Base-by-base conservation (phyloP, 2,329 filamentous ascomycete species). In the Neoarthrinium moseri region DNA sequence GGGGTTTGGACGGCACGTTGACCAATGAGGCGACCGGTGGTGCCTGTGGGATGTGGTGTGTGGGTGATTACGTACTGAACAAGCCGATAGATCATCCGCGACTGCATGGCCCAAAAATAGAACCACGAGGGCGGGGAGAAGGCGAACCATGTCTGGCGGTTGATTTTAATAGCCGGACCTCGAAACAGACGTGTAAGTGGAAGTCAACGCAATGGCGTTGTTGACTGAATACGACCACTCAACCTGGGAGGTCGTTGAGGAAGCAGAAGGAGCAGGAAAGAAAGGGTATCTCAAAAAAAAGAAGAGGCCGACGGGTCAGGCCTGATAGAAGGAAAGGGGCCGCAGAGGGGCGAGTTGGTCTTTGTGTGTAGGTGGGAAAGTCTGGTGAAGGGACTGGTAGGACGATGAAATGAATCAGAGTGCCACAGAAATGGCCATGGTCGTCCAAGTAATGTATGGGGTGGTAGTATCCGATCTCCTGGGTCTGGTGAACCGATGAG, bases 71-170 rank as follows among this genome's bases (percentile, higher is more conserved):
- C 41, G 21, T 44, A 44, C 41, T 20, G 41, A 35, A 20, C 41
- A 44, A 26, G 41, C 30, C 18, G 21, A 27, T 4, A 37, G 21
- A 40, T 26, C 37, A 40, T 40, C 24, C 30, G 41, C 41, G 27
- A 20, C 33, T 35, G 41, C 41, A 37, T 23, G 33, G 20, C 22
- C 41, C 43, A 45, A 33, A 45, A 45, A 33, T 29, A 45, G 35
- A 18, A 20, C 43, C 6, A 22, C 34, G 34, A 45, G 23, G 26
- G 39, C 17, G n/a, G 35, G 23, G 24, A 39, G 12, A 18, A 39
- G 20, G 34, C 21, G 30, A 21, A 38, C 18, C 43, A 45, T 39
- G 21, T 18, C 17, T 23, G 10, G 11, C 27, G 29, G 29, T n/a
- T n/a, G n/a, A 29, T 29, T 8, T n/a, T 29, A n/a, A 29, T 8